A percentile compares a stretch with the other conserved stretches of the same genome.
Evolutionary conservation across 2,329 filamentous ascomycete genomes (phyloP).

Genomic region (Cytospora leucostoma): DNA sequence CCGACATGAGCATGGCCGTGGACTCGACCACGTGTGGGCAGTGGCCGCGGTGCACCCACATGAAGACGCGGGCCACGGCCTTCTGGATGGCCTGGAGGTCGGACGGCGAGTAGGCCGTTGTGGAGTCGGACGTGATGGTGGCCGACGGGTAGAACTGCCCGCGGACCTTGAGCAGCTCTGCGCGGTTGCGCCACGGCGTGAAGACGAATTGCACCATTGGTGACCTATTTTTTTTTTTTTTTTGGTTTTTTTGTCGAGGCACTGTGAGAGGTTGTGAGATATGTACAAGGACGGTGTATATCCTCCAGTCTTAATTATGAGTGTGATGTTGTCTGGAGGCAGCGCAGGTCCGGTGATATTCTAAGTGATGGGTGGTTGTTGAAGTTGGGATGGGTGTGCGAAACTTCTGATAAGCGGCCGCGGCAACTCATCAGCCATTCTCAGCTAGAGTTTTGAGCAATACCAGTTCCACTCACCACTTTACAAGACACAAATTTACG

Average conservation of each 20-base stretch:
- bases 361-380: too few relatives aligned
- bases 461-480: neutral
- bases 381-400: neutral
- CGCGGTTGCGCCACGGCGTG: conserved; percentile 69
- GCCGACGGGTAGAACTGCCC: conserved; percentile 60
- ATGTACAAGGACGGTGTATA: too few relatives aligned
- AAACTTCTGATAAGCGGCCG: neutral
- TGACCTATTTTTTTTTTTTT: neutral
- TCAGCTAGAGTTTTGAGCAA: neutral
- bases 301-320: too few relatives aligned
- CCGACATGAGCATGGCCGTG: conserved; percentile 71
- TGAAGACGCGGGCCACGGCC: conserved; percentile 60
- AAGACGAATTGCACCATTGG: conserved; percentile 70
- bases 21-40: conserved; percentile 81
- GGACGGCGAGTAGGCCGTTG: conserved; percentile 11
- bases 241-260: neutral
- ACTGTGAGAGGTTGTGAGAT: too few relatives aligned
- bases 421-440: neutral
- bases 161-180: conserved; percentile 67
- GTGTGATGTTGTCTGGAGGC: too few relatives aligned
- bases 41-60: conserved; percentile 72
- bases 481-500: neutral
- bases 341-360: too few relatives aligned
- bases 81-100: conserved; percentile 34
- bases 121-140: conserved; percentile 18